Evolutionary conservation across 495 filamentous ascomycete genomes (phyloP), one percentile per base, ranked within the genome.

Genomic region (Ascodesmis nigricans): DNA sequence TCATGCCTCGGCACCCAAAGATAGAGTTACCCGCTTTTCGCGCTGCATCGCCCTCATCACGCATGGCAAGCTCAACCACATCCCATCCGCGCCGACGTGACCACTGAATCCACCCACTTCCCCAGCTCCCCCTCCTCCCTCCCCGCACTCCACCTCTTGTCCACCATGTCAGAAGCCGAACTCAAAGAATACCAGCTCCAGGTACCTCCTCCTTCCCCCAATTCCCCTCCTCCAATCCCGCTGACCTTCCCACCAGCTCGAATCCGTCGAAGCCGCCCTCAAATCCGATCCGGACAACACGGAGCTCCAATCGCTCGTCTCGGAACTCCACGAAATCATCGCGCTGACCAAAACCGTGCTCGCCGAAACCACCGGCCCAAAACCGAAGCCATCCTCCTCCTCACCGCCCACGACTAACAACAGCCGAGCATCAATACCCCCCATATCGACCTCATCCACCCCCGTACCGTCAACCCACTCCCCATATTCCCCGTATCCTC

Each of bases 311-410:
- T 70, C 62, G 53, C 72, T 91, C 52, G 73, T 74, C 55, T 55
- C 61, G 58, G 79, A 91, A 65, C 69, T 91, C 55, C 68, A 78
- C 65, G 66, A 80, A 64, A 66, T 78, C 62, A 77, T 90, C 55
- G 62, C 64, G 58, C 64, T 81, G 46, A 69, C 75, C 54, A 65
- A 78, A 61, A 70, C 72, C 42, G 64, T 73, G 40, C 74, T 91
- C 61, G 71, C 71, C 63, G 80, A 90, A 59, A 27, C 34, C 29
- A 32, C 31, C 35, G 41, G 30, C 15, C 31, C 21, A 17, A 35
- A 31, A 10, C 31, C 21, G 17, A 35, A 31, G 10, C 31, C 40
- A n/a, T 22, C 46, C 7, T 39, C 45, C 10, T 34, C 46, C 5
- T 47, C 62, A 18, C 52, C 65, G 29, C 54, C 66, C 4, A 56